A percentile compares a stretch with the other conserved stretches of the same genome.
Conservation (phyloP, 352 stramenopile species). For the Phytopythium ostracodes region DNA sequence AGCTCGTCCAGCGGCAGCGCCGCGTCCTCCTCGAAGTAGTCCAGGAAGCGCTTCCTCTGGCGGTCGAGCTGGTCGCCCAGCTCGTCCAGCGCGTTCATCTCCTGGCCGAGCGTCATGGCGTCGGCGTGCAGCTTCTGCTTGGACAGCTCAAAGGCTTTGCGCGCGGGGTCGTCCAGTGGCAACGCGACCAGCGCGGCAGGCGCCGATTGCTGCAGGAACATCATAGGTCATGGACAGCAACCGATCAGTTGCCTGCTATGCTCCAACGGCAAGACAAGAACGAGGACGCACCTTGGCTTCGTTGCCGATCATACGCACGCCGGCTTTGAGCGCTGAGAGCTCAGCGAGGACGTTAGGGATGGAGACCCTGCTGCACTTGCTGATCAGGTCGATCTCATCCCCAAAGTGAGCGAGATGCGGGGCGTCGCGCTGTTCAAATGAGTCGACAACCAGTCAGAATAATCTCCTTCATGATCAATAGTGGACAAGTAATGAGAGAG, state of each 20-base stretch:
- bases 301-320: constrained; percentile 45
- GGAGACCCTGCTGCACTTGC: constrained; percentile 66
- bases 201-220: background rate
- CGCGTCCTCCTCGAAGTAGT: constrained; percentile 77
- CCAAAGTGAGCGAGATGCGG: constrained; percentile 55
- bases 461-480: background rate
- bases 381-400: constrained; percentile 55
- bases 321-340: constrained; percentile 50
- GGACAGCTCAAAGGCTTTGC: constrained; percentile 18
- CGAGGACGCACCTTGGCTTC: constrained; percentile 39
- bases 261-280: background rate
- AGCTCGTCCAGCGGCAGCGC: constrained; percentile 61
- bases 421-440: constrained; percentile 41
- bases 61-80: constrained; percentile 45
- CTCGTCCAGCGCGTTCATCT: constrained; percentile 41
- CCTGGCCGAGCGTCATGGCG: constrained; percentile 50
- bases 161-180: constrained; percentile 24
- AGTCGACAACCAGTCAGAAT: constrained; percentile 3
- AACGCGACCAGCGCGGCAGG: constrained; percentile 15
- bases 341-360: constrained; percentile 51
- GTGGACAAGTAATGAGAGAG: background rate
- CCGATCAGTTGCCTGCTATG: background rate
- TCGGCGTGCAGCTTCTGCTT: constrained; percentile 46
- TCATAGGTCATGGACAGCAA: background rate
- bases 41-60: constrained; percentile 62